Percentiles rank a stretch among this genome's conserved stretches.
These are phyloP conservation scores for Laguncularia racemosa DNA, from an alignment of 345 rosid genomes.

Conservation along the genomic window DNA sequence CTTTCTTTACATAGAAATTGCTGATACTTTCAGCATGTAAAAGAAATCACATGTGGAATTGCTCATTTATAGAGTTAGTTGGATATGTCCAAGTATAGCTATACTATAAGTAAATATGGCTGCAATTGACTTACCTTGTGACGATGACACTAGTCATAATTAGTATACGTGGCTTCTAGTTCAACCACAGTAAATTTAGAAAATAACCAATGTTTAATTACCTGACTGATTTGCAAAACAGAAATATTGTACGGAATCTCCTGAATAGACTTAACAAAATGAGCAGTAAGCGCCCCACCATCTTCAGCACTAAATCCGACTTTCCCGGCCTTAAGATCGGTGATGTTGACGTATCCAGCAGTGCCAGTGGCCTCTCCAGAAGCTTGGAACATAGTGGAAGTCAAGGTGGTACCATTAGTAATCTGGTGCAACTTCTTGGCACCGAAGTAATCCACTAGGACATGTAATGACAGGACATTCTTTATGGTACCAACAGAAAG, in stretches of 20 bases:
- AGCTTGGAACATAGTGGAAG: constrained; percentile 86
- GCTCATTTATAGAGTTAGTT: too few relatives aligned
- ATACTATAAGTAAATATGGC: too few relatives aligned
- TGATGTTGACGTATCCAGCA: constrained; percentile 74
- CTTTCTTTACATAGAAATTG: too few relatives aligned
- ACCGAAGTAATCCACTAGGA: constrained; percentile 86
- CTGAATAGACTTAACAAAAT: constrained; percentile 58
- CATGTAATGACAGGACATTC: constrained; percentile 83
- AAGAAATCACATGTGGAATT: too few relatives aligned
- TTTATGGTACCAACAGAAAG: constrained; percentile 58
- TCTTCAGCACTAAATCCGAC: constrained; percentile 72
- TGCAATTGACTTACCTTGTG: too few relatives aligned
- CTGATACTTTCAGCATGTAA: too few relatives aligned
- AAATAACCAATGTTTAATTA: constrained; percentile 12
- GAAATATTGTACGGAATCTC: constrained; percentile 84
- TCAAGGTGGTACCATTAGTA: constrained; percentile 50
- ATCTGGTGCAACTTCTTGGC: constrained; percentile 89
- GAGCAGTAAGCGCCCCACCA: constrained; percentile 39
- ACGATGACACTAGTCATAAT: background rate
- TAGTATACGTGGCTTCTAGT: background rate
- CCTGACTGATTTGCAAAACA: constrained; percentile 63
- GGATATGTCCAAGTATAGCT: too few relatives aligned
- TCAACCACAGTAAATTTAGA: background rate
- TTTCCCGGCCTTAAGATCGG: constrained; percentile 76
- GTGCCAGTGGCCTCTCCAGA: constrained; percentile 84